Percentiles rank a stretch among this genome's conserved stretches.
Evolutionary conservation across 2,329 filamentous ascomycete genomes (phyloP).

Genomic region (Thielaviopsis ethacetica): DNA sequence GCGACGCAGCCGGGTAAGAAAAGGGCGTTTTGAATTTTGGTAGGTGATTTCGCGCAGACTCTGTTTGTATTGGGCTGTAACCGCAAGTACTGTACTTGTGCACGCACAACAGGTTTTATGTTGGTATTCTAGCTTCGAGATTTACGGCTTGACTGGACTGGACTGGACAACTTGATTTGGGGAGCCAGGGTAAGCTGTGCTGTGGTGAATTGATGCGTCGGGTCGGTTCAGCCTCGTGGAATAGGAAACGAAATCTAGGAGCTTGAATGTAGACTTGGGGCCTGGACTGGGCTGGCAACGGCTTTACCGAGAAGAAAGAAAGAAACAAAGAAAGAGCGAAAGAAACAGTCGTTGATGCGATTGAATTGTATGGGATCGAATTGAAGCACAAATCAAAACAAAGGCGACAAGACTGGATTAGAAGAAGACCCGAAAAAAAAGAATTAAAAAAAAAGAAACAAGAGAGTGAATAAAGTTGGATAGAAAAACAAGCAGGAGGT

Average conservation of each 20-base stretch:
- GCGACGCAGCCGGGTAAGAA: neutral
- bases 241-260: neutral
- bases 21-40: neutral
- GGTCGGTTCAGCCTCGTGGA: neutral
- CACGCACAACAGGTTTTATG: neutral
- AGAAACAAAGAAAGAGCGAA: neutral
- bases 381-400: neutral
- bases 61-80: neutral
- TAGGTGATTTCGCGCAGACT: neutral
- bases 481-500: neutral
- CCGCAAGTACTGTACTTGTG: neutral
- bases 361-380: neutral
- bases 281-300: neutral
- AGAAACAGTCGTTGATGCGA: neutral
- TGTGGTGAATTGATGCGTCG: neutral
- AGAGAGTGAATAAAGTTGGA: constrained; percentile 1
- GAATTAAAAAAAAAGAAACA: neutral
- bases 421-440: neutral
- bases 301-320: constrained; percentile 1
- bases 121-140: neutral
- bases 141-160: neutral
- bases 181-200: neutral
- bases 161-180: neutral
- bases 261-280: neutral
- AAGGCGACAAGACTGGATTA: neutral